These are phyloP conservation scores for Porogramme epimiltina DNA, from an alignment of 1,284 basidiomycete species.

Conservation along the genomic window DNA sequence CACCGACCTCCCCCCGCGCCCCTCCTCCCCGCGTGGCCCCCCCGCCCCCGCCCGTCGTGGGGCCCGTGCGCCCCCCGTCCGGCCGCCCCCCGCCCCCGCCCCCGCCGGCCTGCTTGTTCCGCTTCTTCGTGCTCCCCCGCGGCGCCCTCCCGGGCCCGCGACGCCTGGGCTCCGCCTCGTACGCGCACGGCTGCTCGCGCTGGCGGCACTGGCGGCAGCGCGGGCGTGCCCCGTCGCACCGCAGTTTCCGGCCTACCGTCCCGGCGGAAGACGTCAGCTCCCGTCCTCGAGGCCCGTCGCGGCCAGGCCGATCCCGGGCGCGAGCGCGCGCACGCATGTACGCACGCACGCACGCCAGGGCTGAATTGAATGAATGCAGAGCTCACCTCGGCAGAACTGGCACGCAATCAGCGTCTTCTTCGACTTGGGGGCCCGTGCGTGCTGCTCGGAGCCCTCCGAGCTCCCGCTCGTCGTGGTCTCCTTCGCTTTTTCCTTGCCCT, in stretches of 20 bases:
- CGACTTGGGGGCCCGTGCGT: slow-evolving; percentile 30
- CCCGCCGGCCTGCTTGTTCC: slow-evolving; percentile 22
- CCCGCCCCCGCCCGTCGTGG: too few species aligned
- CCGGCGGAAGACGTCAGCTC: slow-evolving; percentile 18
- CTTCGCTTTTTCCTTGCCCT: slow-evolving; percentile 13
- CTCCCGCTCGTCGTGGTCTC: slow-evolving; percentile 11
- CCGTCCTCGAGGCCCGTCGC: background rate
- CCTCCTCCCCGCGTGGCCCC: background rate
- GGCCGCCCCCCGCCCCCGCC: background rate
- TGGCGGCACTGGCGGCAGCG: slow-evolving; percentile 59
- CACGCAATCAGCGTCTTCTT: slow-evolving; percentile 65
- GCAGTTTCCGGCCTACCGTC: slow-evolving; percentile 63
- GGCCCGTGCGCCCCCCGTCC: background rate
- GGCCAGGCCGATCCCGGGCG: background rate
- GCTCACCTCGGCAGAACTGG: slow-evolving; percentile 72
- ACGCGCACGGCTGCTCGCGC: slow-evolving; percentile 52
- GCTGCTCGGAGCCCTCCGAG: slow-evolving; percentile 22
- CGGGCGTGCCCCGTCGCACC: slow-evolving; percentile 66
- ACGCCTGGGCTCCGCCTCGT: slow-evolving; percentile 53
- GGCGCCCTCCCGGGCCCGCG: slow-evolving; percentile 73
- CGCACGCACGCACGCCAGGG: too few species aligned
- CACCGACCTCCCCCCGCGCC: background rate
- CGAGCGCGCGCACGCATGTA: too few species aligned
- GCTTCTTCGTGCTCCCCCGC: slow-evolving; percentile 36
- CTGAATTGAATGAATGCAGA: too few species aligned